Conservation (phyloP, 805 yeast species). For the Cyberlindnera subsufficiens region DNA sequence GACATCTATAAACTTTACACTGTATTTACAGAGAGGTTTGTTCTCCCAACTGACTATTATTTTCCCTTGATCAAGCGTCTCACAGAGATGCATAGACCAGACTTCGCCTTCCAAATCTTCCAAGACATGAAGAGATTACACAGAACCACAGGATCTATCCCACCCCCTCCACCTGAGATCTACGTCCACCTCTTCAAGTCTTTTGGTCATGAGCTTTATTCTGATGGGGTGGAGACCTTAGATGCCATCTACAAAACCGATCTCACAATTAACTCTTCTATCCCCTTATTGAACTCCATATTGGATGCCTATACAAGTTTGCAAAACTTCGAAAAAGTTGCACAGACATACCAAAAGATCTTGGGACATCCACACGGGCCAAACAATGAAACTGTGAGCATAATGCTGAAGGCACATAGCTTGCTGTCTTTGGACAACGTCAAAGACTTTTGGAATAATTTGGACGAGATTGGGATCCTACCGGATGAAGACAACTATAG, state of each 20-base stretch:
- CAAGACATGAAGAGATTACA: conserved; percentile 51
- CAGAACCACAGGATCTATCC: conserved; percentile 41
- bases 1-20: conserved; percentile 54
- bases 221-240: conserved; percentile 59
- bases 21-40: conserved; percentile 47
- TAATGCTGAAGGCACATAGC: conserved; percentile 62
- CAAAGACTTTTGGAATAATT: conserved; percentile 53
- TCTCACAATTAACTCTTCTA: conserved; percentile 45
- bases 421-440: conserved; percentile 48
- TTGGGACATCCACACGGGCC: conserved; percentile 45
- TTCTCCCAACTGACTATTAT: conserved; percentile 53
- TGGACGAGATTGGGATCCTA: conserved; percentile 40
- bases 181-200: conserved; percentile 54
- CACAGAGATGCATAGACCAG: conserved; percentile 45
- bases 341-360: conserved; percentile 57
- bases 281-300: conserved; percentile 52
- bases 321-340: conserved; percentile 48
- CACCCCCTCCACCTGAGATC: conserved; percentile 48
- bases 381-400: conserved; percentile 57
- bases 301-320: conserved; percentile 59
- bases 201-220: conserved; percentile 54
- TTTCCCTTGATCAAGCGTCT: conserved; percentile 54
- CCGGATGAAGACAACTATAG: conserved; percentile 49
- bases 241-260: conserved; percentile 65
- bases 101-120: conserved; percentile 58